Conservation (phyloP, 1,284 basidiomycete species). For the Ceratorhiza oryzae-sativae region DNA sequence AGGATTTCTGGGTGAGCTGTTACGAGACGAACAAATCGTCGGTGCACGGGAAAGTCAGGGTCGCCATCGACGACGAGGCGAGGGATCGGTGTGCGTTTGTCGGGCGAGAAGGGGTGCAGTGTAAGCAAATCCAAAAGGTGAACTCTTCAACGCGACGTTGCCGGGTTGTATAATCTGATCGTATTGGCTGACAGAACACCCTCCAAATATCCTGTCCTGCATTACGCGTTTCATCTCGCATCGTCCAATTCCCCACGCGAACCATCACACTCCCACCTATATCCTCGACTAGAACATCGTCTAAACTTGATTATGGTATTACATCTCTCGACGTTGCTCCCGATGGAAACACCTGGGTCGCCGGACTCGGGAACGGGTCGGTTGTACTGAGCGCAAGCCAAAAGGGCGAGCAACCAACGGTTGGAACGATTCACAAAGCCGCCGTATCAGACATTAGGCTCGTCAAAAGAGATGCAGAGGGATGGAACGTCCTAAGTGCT, state of each 20-base stretch:
- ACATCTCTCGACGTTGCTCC: conserved; percentile 2
- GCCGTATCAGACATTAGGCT: not conserved
- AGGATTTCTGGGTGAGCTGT: conserved; percentile 30
- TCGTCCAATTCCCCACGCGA: conserved; percentile 1
- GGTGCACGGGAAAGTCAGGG: conserved; percentile 14
- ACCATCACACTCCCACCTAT: not conserved
- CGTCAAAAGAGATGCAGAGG: not conserved
- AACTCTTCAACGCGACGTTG: not conserved
- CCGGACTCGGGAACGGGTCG: conserved; percentile 14
- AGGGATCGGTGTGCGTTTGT: conserved; percentile 14
- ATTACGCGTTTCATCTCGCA: conserved; percentile 5
- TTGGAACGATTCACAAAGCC: conserved; percentile 1
- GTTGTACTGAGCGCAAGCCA: not conserved
- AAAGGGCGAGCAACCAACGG: not conserved
- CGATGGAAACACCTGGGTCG: conserved; percentile 14
- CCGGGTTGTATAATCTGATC: not conserved
- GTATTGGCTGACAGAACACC: not conserved
- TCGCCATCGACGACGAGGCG: conserved; percentile 3
- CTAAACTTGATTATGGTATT: conserved; percentile 25
- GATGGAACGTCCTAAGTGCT: not conserved
- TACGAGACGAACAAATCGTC: conserved; percentile 14
- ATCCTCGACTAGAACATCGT: conserved; percentile 2
- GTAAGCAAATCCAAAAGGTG: not conserved
- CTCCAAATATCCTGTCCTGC: conserved; percentile 3
- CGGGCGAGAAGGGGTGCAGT: conserved; percentile 19